Evolutionary conservation across 2,329 filamentous ascomycete genomes (phyloP).

Genomic region (Monosporascus sp.): DNA sequence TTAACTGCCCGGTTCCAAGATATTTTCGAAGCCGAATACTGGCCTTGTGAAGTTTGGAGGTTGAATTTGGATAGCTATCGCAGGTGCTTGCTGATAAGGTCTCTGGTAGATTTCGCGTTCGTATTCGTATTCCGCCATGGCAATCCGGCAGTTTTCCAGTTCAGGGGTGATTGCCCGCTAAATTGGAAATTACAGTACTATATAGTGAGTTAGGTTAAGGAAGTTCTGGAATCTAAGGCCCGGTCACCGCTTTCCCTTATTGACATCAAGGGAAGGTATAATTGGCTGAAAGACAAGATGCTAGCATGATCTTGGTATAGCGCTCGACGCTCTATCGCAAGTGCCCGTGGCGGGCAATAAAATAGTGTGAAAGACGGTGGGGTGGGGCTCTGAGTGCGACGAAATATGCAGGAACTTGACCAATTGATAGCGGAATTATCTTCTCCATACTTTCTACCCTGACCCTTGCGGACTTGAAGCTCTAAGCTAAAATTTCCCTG

Average conservation of each 20-base stretch:
- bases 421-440: too few species aligned
- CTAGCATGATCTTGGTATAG: background rate
- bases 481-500: background rate
- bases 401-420: too few species aligned
- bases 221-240: background rate
- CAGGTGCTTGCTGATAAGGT: too few species aligned
- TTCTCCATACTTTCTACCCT: background rate
- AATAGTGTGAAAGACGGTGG: too few species aligned
- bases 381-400: too few species aligned
- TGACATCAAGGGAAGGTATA: background rate
- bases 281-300: background rate
- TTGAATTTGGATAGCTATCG: too few species aligned
- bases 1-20: too few species aligned
- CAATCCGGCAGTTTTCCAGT: background rate
- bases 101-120: background rate
- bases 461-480: background rate
- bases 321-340: background rate
- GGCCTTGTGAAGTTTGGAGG: too few species aligned
- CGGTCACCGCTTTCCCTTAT: background rate
- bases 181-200: background rate
- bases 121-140: background rate
- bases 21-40: too few species aligned
- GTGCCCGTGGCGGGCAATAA: background rate
- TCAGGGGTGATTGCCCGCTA: background rate
- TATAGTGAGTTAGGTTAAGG: background rate